Conservation (phyloP, 2,329 filamentous ascomycete species). For the Aschersonia sp. region DNA sequence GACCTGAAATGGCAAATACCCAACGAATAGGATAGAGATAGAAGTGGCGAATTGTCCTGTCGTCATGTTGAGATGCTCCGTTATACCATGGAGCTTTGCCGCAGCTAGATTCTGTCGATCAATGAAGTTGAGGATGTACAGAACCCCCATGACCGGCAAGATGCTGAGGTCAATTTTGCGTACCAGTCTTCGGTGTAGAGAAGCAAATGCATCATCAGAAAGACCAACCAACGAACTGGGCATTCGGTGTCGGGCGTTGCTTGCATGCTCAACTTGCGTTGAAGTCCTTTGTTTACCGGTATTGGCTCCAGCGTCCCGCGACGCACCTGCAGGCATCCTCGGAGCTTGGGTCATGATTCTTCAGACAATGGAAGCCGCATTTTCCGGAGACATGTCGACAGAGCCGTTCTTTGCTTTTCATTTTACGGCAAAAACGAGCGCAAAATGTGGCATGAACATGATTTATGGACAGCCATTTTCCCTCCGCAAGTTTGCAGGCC, state of each 20-base stretch:
- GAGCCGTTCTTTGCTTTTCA: too few species aligned
- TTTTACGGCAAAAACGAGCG: too few species aligned
- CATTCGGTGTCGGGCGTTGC: background rate
- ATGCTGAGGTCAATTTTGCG: slow-evolving; percentile 16
- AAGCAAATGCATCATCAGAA: slow-evolving; percentile 2
- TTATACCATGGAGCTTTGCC: slow-evolving; percentile 11
- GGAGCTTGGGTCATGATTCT: background rate
- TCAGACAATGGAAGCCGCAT: too few species aligned
- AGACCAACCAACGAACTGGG: slow-evolving; percentile 4
- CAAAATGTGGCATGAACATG: too few species aligned
- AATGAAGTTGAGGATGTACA: slow-evolving; percentile 28
- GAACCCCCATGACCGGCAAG: slow-evolving; percentile 11
- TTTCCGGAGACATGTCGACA: too few species aligned
- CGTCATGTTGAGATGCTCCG: slow-evolving; percentile 37
- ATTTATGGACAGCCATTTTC: too few species aligned
- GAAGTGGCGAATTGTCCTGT: slow-evolving; percentile 6
- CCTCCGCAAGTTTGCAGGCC: too few species aligned
- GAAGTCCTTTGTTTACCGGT: background rate
- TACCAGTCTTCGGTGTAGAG: slow-evolving; percentile 5
- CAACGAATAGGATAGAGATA: slow-evolving; percentile 30
- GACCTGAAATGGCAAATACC: slow-evolving; percentile 34
- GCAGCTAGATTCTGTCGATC: slow-evolving; percentile 24
- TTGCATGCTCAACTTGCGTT: background rate
- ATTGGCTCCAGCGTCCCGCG: background rate
- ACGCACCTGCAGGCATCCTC: background rate